Percentiles rank a stretch among this genome's conserved stretches.
Evolutionary conservation across 768 basidiomycete genomes (phyloP).

Genomic region (Russula lepida): DNA sequence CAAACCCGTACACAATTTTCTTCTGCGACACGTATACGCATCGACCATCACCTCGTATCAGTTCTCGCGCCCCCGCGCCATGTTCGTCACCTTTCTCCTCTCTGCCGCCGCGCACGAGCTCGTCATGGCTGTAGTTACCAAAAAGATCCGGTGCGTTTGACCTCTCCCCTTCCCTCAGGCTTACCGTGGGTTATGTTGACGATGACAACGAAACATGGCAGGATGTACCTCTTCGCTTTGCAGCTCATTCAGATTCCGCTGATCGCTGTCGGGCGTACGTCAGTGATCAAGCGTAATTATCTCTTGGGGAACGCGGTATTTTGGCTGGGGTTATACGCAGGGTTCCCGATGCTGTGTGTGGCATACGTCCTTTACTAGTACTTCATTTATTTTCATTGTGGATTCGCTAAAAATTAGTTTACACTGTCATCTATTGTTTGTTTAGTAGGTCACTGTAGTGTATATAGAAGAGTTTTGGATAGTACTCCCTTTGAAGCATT

Average conservation of each 20-base stretch:
- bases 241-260: conserved; percentile 88
- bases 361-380: conserved; percentile 51
- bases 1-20: conserved; percentile 89
- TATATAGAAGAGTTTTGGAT: neutral
- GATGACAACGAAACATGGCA: conserved; percentile 23
- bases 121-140: conserved; percentile 92
- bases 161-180: neutral
- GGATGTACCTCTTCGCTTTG: conserved; percentile 73
- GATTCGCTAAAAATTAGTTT: neutral
- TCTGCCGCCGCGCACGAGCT: conserved; percentile 89
- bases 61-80: conserved; percentile 70
- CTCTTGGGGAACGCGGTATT: conserved; percentile 81
- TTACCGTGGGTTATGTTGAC: neutral
- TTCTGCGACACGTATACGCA: conserved; percentile 92
- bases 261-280: conserved; percentile 71
- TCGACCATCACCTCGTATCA: conserved; percentile 73
- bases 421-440: neutral
- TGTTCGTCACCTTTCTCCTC: conserved; percentile 87
- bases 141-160: conserved; percentile 71
- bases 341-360: conserved; percentile 90
- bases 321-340: conserved; percentile 87
- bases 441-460: neutral
- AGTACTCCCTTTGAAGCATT: neutral
- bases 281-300: conserved; percentile 72
- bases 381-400: too few species aligned